Evolutionary conservation across 768 basidiomycete genomes (phyloP), one percentile per base, ranked within the genome.

Genomic region (Pholiota conissans): DNA sequence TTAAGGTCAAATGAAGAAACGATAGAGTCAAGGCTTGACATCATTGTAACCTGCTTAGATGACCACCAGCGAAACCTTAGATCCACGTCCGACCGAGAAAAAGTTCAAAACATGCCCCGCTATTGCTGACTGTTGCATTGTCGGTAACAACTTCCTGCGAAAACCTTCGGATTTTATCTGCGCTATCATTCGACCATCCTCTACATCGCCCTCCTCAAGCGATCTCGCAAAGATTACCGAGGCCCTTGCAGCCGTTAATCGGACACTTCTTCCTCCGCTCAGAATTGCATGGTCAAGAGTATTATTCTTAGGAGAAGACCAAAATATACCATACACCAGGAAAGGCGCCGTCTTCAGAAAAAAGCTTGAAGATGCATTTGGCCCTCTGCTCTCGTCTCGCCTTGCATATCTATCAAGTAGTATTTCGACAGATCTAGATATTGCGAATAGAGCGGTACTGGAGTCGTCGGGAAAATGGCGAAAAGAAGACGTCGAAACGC

Each of bases 321-420:
- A 66, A 45, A 22, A 34, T 8, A 68, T 72, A 3, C 71, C 71
- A 0, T 56, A 63, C 28, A 72, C 64, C 11, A 59, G 46, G 32
- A 72, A 72, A 50, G 65, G 69, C 2, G 50, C 56, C 20, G 49
- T 72, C 18, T 72, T 68, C 49, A 61, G 69, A 11, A 72, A 72
- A 61, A 69, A 66, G 39, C 49, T 72, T 13, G 68, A 72, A 50
- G 57, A 56, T 4, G 27, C 63, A 7, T 72, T 66, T 57, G 69
- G 66, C 5, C 40, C 28, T 6, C 47, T 64, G 10, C 42, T 68
- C 10, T 30, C 52, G 1, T n/a, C 58, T 30, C 18, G 61, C 13
- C 48, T 60, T 20, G n/a, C n/a, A n/a, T n/a, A n/a, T n/a, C n/a
- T n/a, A n/a, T n/a, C n/a, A n/a, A n/a, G n/a, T n/a, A n/a, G n/a